Evolutionary conservation across 2,329 filamentous ascomycete species (phyloP).

Genomic region (Hymenoscyphus albidus): DNA sequence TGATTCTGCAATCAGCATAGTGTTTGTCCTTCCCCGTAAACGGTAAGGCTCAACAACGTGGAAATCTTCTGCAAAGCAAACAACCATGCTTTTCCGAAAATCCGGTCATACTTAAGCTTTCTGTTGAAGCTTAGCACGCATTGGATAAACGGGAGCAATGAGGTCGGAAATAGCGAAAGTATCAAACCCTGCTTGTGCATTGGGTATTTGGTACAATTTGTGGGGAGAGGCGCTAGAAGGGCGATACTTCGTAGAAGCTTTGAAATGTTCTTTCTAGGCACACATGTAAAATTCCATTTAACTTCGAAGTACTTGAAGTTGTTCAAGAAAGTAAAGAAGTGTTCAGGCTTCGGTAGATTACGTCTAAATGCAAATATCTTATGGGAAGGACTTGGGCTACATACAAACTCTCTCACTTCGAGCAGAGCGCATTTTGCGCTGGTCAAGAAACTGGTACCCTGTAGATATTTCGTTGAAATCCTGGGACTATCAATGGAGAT

Average conservation of each 20-base stretch:
- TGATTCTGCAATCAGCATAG: too few relatives aligned
- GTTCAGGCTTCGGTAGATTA: too few relatives aligned
- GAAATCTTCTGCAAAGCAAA: not conserved
- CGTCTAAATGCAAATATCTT: too few relatives aligned
- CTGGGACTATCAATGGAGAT: too few relatives aligned
- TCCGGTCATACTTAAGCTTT: not conserved
- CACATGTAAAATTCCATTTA: not conserved
- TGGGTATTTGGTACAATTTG: not conserved
- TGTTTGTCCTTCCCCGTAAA: too few relatives aligned
- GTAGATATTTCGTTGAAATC: too few relatives aligned
- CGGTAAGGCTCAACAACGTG: too few relatives aligned
- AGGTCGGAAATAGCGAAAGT: not conserved
- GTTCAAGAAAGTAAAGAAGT: not conserved
- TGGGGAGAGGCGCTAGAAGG: not conserved
- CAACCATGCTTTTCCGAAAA: not conserved
- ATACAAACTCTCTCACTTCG: too few relatives aligned
- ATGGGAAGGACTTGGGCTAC: too few relatives aligned
- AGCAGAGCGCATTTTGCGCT: too few relatives aligned
- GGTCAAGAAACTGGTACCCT: too few relatives aligned
- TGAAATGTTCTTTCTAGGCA: not conserved
- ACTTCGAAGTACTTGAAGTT: not conserved
- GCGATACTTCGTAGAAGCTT: not conserved
- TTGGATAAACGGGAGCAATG: not conserved
- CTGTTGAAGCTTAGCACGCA: not conserved
- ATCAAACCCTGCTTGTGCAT: not conserved